Evolutionary conservation across 1,284 basidiomycete genomes (phyloP).

Genomic region (Moesziomyces parantarcticus): DNA sequence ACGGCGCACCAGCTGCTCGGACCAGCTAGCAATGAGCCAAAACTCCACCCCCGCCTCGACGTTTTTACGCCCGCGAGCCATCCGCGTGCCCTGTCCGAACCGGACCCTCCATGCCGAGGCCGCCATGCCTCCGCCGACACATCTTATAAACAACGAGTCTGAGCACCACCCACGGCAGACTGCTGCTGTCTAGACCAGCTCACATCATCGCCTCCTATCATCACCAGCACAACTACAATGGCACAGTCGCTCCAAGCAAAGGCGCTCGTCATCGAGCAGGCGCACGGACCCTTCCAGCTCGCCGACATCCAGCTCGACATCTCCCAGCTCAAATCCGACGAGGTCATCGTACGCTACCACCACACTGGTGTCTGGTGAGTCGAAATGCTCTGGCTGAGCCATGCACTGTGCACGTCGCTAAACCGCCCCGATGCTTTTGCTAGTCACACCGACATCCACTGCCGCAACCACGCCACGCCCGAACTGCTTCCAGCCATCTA

Average conservation of each 20-base stretch:
- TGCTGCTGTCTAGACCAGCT: no score
- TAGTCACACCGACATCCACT: constrained; percentile 22
- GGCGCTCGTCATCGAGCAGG: constrained; percentile 21
- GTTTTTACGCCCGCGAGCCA: background rate
- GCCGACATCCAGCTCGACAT: constrained; percentile 25
- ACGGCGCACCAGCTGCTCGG: background rate
- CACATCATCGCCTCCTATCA: no score
- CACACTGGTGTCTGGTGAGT: constrained; percentile 24
- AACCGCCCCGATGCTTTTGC: no score
- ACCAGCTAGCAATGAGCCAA: no score
- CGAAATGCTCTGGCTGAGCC: no score
- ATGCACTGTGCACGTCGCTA: no score
- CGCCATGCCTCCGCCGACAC: no score
- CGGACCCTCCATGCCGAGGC: no score
- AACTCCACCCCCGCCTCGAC: no score
- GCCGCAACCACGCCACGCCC: constrained; percentile 4
- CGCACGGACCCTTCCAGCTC: constrained; percentile 15
- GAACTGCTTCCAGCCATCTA: constrained; percentile 20
- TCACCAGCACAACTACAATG: constrained; percentile 1
- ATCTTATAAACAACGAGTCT: no score
- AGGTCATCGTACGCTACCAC: constrained; percentile 19
- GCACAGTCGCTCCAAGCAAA: constrained; percentile 12
- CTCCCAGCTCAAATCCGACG: constrained; percentile 14
- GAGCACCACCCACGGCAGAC: no score
- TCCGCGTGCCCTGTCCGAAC: background rate